A percentile compares a stretch with the other conserved stretches of the same genome.
These are phyloP conservation scores for Plasmodium vivax DNA, from an alignment of 169 alveolate genomes.

Conservation along the genomic window DNA sequence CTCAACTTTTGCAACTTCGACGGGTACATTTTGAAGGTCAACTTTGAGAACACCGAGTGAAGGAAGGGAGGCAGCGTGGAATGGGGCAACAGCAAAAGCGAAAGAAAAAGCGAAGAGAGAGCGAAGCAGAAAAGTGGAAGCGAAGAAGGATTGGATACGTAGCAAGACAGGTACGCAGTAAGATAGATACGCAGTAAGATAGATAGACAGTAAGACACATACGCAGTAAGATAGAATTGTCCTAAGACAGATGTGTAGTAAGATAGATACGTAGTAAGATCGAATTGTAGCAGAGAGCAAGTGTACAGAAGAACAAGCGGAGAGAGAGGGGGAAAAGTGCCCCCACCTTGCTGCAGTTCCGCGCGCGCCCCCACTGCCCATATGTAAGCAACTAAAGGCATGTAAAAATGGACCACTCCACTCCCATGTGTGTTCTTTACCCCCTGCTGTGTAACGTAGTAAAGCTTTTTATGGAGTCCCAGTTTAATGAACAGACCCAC, in stretches of 20 bases:
- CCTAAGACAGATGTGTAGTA: too few species aligned
- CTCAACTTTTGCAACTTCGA: constrained; percentile 52
- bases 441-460: neutral
- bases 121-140: neutral
- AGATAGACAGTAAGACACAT: too few species aligned
- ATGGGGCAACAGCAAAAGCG: neutral
- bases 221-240: too few species aligned
- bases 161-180: too few species aligned
- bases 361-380: neutral
- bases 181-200: neutral
- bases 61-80: neutral
- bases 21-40: constrained; percentile 59
- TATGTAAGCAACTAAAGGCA: neutral
- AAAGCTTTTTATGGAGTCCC: neutral
- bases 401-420: neutral
- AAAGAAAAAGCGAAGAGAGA: neutral
- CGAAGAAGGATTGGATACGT: neutral
- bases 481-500: neutral
- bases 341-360: neutral
- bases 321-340: neutral
- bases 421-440: neutral
- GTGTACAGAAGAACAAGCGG: too few species aligned
- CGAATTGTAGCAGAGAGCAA: neutral
- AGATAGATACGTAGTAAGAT: neutral
- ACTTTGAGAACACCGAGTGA: constrained; percentile 30